Base-by-base conservation (phyloP, 768 basidiomycete species). In the Fomitopsis pulvina region DNA sequence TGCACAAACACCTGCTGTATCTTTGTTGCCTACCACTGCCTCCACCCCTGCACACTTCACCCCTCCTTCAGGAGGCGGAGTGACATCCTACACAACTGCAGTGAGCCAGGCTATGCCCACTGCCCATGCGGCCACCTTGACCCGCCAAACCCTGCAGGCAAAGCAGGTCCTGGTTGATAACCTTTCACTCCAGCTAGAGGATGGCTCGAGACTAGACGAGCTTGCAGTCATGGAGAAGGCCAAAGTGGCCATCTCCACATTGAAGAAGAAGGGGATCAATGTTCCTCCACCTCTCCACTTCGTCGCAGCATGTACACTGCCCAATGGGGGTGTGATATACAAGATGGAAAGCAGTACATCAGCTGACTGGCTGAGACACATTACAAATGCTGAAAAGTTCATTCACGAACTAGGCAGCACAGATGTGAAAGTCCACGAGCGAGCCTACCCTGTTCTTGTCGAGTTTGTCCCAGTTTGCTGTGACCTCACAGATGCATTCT, bases 381-480 rank as follows among this genome's bases (percentile, higher is more conserved):
- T 48, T 0, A 24, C 51, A 61, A 53, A 3, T 2, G 41, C 29
- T 14, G 22, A 12, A 4, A 11, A 7, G 9, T 50, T 50, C 21
- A 24, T 29, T 16, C 2, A 3, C 3, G 11, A 2, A 6, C 21
- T 41, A 4, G 41, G 41, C 18, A 28, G 40, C 16, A 28, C 21
- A 18, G 5, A 12, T 16, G 26, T 25, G 4, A 26, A 11, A 2
- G 41, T 43, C 27, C 6, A 21, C 8, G 12, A 20, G n/a, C 16
- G 21, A 5, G 3, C 22, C 2, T 30, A 30, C 29, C 29, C 29
- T 11, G 18, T 25, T 18, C 6, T 50, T 3, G 48, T 41, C 4
- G 48, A 50, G 22, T 50, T 42, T 25, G 59, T 68, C 1, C 63
- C 65, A 0, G 45, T 57, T 1, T 14, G 47, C 0, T 58, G 60